These are phyloP conservation scores for Colletotrichum gloeosporioides DNA, from an alignment of 2,329 filamentous ascomycete species.

Conservation along the genomic window DNA sequence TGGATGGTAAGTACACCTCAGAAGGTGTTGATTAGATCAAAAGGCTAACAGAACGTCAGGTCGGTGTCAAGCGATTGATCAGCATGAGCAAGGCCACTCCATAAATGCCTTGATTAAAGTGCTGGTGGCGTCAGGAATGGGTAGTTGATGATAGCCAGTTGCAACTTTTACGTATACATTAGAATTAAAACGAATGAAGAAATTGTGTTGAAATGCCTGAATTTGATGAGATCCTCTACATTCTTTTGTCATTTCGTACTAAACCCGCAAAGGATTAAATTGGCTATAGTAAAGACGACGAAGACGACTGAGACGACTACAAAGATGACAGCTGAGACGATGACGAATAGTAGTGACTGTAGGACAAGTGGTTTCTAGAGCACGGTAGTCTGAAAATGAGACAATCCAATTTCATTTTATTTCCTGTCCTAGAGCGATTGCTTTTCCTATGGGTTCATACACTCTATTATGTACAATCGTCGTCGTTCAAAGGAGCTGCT, in stretches of 20 bases:
- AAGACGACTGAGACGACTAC: too few relatives aligned
- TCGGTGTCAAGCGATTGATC: slow-evolving; percentile 78
- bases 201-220: background rate
- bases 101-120: slow-evolving; percentile 35
- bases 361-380: background rate
- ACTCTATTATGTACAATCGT: background rate
- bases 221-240: background rate
- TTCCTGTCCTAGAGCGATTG: background rate
- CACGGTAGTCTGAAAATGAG: background rate
- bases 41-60: slow-evolving; percentile 56
- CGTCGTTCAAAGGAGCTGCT: background rate
- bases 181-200: slow-evolving; percentile 13
- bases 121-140: background rate
- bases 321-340: background rate
- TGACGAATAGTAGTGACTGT: background rate
- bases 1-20: slow-evolving; percentile 76
- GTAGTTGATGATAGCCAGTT: slow-evolving; percentile 17
- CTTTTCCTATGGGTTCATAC: background rate
- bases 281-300: background rate
- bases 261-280: background rate
- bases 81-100: slow-evolving; percentile 81
- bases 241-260: background rate
- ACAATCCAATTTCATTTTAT: background rate
- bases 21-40: background rate
- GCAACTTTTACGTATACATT: slow-evolving; percentile 19